Percentiles rank a stretch among this genome's conserved stretches.
Evolutionary conservation across 495 filamentous ascomycete genomes (phyloP).

Genomic region (Aspergillus ellipticus): DNA sequence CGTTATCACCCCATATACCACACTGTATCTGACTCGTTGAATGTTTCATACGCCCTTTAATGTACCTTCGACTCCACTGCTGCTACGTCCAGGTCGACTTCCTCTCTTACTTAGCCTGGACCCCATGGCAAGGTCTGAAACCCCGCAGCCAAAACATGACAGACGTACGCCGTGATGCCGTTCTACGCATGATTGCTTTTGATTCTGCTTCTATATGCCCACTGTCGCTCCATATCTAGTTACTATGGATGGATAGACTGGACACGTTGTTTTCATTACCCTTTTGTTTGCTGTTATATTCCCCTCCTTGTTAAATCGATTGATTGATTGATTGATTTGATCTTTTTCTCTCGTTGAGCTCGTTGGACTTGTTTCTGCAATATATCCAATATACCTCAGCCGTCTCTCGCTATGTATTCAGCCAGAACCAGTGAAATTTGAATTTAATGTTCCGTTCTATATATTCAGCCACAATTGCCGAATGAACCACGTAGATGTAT

Average conservation of each 20-base stretch:
- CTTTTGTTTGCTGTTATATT: slow-evolving; percentile 16
- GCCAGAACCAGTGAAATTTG: background rate
- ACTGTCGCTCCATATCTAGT: background rate
- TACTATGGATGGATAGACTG: slow-evolving; percentile 1
- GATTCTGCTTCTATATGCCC: slow-evolving; percentile 1
- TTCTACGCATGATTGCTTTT: slow-evolving; percentile 5
- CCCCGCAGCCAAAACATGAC: slow-evolving; percentile 3
- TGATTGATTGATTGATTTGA: background rate
- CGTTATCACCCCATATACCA: slow-evolving; percentile 1
- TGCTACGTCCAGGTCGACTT: background rate
- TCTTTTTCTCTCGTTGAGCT: background rate
- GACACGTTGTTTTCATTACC: slow-evolving; percentile 1
- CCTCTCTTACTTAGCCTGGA: background rate
- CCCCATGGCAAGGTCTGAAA: background rate
- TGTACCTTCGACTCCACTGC: background rate
- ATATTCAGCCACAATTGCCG: too few species aligned
- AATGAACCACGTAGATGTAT: too few species aligned
- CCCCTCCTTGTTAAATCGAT: slow-evolving; percentile 11
- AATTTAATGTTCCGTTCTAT: background rate
- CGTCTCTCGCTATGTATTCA: slow-evolving; percentile 17
- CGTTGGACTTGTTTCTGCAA: slow-evolving; percentile 7
- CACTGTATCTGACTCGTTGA: background rate
- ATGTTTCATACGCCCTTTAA: background rate
- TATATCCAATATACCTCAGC: slow-evolving; percentile 16
- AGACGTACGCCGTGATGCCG: slow-evolving; percentile 11